Conservation (phyloP, 495 filamentous ascomycete genomes). For the Rhizodiscina lignyota region DNA sequence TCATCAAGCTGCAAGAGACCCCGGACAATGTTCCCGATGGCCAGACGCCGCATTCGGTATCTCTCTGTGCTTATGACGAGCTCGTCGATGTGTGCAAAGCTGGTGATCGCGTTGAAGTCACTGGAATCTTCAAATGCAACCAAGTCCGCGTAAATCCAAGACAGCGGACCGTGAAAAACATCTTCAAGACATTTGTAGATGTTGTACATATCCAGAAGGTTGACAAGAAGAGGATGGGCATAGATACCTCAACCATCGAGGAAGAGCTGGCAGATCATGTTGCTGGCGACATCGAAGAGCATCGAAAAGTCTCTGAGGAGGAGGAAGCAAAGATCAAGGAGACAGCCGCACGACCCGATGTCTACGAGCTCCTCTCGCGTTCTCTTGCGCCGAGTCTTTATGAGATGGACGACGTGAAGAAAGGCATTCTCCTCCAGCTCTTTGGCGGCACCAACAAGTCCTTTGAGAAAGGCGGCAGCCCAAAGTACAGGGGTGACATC, state of each 20-base stretch:
- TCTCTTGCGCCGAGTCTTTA: conserved; percentile 91
- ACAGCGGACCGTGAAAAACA: conserved; percentile 76
- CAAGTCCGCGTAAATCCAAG: conserved; percentile 92
- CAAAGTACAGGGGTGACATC: conserved; percentile 91
- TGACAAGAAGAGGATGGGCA: conserved; percentile 82
- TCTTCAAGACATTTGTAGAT: conserved; percentile 97
- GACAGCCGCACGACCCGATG: conserved; percentile 65
- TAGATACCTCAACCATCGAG: conserved; percentile 79
- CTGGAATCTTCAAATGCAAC: conserved; percentile 88
- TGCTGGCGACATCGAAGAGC: conserved; percentile 60
- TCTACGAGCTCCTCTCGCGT: conserved; percentile 85
- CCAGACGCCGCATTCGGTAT: conserved; percentile 96
- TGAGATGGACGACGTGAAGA: conserved; percentile 98
- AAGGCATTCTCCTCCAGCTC: conserved; percentile 87
- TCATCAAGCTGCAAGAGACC: conserved; percentile 97
- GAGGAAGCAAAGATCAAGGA: conserved; percentile 79
- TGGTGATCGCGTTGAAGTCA: conserved; percentile 90
- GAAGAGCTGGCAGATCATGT: conserved; percentile 64
- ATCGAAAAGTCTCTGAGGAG: conserved; percentile 70
- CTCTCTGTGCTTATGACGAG: conserved; percentile 91
- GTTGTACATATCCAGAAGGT: conserved; percentile 91
- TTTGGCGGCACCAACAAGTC: conserved; percentile 99
- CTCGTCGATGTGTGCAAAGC: conserved; percentile 95
- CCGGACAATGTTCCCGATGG: conserved; percentile 88
- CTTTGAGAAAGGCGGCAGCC: conserved; percentile 90